A percentile compares a stretch with the other conserved stretches of the same genome.
phyloP scores from a whole-genome alignment of 1,284 basidiomycete species.

The Ustilago xerochloae region DNA sequence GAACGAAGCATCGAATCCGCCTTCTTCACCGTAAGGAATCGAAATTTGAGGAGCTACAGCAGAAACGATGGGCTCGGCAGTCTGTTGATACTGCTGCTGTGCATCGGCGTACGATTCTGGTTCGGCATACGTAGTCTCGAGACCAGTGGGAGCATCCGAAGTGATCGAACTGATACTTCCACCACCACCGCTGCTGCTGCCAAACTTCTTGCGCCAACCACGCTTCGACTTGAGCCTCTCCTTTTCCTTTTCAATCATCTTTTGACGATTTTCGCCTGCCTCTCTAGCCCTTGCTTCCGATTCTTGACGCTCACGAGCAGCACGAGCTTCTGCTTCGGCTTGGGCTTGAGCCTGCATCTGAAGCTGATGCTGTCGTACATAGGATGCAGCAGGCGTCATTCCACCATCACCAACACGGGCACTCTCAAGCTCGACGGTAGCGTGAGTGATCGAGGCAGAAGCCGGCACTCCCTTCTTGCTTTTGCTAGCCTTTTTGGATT shows the following conservation, averaged over 20 bases:
- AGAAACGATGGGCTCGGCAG: conserved; percentile 27
- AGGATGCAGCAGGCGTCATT: conserved; percentile 89
- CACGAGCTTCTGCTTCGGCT: conserved; percentile 62
- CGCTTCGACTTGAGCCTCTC: conserved; percentile 67
- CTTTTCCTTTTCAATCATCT: conserved; percentile 69
- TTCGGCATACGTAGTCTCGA: conserved; percentile 55
- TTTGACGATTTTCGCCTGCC: conserved; percentile 69
- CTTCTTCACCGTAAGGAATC: conserved; percentile 69
- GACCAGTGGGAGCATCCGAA: conserved; percentile 46
- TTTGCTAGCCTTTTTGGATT: conserved; percentile 67
- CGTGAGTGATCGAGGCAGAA: conserved; percentile 82
- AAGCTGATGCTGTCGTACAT: conserved; percentile 83
- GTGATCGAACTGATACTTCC: conserved; percentile 50
- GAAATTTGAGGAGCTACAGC: conserved; percentile 32
- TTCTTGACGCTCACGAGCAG: conserved; percentile 73
- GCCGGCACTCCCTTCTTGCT: conserved; percentile 75
- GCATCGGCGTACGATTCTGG: conserved; percentile 24
- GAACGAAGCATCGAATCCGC: conserved; percentile 73
- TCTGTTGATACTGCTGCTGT: neutral
- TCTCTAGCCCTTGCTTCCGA: conserved; percentile 71
- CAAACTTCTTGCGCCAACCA: conserved; percentile 68
- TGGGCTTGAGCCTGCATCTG: conserved; percentile 73
- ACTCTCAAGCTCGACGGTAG: conserved; percentile 84
- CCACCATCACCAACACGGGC: conserved; percentile 76
- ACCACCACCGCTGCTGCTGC: conserved; percentile 48